A percentile compares a stretch with the other conserved stretches of the same genome.
These are phyloP conservation scores for Mercurialis annua DNA, from an alignment of 345 rosid species.

Conservation along the genomic window DNA sequence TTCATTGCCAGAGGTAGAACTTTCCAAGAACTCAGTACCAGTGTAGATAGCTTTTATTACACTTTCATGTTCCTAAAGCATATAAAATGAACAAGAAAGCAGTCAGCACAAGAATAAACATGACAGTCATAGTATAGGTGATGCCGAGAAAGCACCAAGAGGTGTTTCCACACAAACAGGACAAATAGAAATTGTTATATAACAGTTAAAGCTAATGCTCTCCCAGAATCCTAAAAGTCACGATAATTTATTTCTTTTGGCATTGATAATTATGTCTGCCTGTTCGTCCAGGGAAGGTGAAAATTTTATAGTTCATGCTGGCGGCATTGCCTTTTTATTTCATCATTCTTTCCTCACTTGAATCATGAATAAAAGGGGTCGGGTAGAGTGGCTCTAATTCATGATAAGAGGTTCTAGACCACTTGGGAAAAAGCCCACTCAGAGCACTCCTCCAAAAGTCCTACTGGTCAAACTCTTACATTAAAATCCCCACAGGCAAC, in stretches of 20 bases:
- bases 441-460: no score
- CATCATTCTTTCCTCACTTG: no score
- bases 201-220: background rate
- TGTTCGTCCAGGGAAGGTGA: no score
- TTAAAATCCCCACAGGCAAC: no score
- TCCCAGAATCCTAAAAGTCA: background rate
- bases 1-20: slow-evolving; percentile 44
- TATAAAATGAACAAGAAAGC: slow-evolving; percentile 13
- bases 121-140: background rate
- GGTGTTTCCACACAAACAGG: background rate
- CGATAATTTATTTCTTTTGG: background rate
- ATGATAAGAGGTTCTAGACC: no score
- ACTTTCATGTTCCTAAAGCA: slow-evolving; percentile 62
- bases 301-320: no score
- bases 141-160: background rate
- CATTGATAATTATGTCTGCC: no score
- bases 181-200: background rate
- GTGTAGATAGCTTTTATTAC: slow-evolving; percentile 75
- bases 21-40: slow-evolving; percentile 66
- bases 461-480: no score
- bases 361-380: no score
- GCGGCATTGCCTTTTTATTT: no score
- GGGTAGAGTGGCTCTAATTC: no score
- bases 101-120: background rate
- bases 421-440: no score